Conservation (phyloP, 2,329 filamentous ascomycete species). For the Xylariales sp. region DNA sequence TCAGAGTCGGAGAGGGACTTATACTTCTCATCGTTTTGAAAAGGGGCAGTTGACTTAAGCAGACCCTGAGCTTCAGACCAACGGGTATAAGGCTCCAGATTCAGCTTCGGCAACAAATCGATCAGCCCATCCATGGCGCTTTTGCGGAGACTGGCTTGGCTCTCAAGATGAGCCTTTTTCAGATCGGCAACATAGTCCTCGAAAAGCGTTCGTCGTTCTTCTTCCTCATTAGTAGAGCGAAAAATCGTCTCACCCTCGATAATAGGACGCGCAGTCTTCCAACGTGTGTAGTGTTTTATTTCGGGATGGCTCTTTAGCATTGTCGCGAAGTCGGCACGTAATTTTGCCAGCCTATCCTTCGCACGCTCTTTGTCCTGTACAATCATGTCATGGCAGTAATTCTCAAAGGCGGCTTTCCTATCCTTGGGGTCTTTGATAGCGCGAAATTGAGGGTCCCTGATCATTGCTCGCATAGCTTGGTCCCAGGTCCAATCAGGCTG, state of each 20-base stretch:
- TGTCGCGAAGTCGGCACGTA: conserved; percentile 91
- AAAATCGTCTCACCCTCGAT: conserved; percentile 97
- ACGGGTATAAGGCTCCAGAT: conserved; percentile 91
- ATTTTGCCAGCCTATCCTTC: conserved; percentile 90
- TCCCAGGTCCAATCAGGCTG: conserved; percentile 95
- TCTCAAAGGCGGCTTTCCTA: conserved; percentile 90
- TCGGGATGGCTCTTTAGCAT: conserved; percentile 98
- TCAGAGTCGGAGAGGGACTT: conserved; percentile 87
- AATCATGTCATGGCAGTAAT: conserved; percentile 90
- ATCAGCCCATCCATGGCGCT: conserved; percentile 87
- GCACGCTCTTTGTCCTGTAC: conserved; percentile 94
- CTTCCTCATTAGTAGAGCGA: conserved; percentile 87
- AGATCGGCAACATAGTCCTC: conserved; percentile 91
- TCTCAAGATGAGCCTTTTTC: conserved; percentile 81
- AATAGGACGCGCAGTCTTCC: conserved; percentile 94
- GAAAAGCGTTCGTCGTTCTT: conserved; percentile 88
- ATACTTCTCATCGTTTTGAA: conserved; percentile 87
- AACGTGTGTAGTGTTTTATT: conserved; percentile 95
- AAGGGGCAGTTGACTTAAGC: conserved; percentile 80
- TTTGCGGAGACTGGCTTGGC: conserved; percentile 77
- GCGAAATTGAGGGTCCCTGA: conserved; percentile 92
- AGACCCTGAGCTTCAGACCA: conserved; percentile 91
- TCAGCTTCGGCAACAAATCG: conserved; percentile 79
- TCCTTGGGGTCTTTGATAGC: conserved; percentile 93
- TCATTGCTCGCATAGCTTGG: conserved; percentile 84